Evolutionary conservation across 2,329 filamentous ascomycete genomes (phyloP), one percentile per base, ranked within the genome.

Genomic region (Cercospora zeina): DNA sequence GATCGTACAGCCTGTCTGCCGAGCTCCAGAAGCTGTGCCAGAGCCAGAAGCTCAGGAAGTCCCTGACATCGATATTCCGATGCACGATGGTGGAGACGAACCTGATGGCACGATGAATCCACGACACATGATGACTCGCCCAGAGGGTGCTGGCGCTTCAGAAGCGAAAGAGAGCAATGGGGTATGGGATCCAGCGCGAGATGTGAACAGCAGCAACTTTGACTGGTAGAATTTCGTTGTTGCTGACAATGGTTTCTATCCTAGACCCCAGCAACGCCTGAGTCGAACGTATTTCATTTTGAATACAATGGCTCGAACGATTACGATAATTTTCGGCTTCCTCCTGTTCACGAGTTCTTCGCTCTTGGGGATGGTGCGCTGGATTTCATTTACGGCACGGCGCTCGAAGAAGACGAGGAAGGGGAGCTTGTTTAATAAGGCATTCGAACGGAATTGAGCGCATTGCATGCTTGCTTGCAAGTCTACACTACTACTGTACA

Each of bases 1-100:
- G 13, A 73, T 86, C 19, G 84, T 86, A 3, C 78, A 87, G 59
- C 71, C 75, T 5, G 66, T 76, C 3, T 75, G 74, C 58, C 71
- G 75, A 10, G 62, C 62, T 9, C 73, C 71, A 3, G 70, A 73
- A 45, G 11, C 61, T 21, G 33, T 39, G 4, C 58, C 61, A 6
- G 37, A 54, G 0, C n/a, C 61, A 9, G 56, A 62, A 7, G n/a
- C 57, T 57, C 54, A 57, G 37, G 21, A 16, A 9, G 37, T 42
- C 14, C 24, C 37, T 21, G 36, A 42, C 4, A 31, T 30, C 8
- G 56, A 59, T 19, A 21, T 59, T 8, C 42, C 42, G 33, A 59
- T 59, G 45, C 33, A 59, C 10, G 21, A 59, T n/a, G 39, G 49
- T 16, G 49, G 24, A 10, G 21, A 33, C 9, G 10, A 6, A 37